Evolutionary conservation across 768 basidiomycete species (phyloP).

Genomic region (Boletus sensibilis): DNA sequence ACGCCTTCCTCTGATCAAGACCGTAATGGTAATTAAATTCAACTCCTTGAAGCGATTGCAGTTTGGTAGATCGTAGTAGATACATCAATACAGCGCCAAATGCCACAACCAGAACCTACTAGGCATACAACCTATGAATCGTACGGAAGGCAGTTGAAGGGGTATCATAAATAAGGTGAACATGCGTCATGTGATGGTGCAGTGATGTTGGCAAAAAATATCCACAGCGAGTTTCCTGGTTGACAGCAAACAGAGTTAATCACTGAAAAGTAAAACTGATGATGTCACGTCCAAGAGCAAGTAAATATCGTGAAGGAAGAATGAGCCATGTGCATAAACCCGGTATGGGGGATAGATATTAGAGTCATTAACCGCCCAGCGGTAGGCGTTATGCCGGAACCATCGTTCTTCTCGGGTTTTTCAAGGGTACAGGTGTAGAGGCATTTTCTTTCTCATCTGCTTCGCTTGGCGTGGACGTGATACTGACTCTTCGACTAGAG

Average conservation of each 20-base stretch:
- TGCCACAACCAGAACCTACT: constrained; percentile 18
- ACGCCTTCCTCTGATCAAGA: neutral
- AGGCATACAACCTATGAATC: constrained; percentile 25
- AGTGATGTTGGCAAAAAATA: neutral
- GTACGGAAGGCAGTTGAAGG: neutral
- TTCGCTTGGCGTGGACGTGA: constrained; percentile 43
- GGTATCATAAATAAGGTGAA: constrained; percentile 17
- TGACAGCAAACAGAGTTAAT: constrained; percentile 10
- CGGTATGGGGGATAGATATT: constrained; percentile 9
- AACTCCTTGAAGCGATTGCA: neutral
- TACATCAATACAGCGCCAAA: constrained; percentile 9
- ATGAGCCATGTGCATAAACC: neutral
- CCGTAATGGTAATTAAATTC: neutral
- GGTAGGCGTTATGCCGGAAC: constrained; percentile 12
- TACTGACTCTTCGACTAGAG: constrained; percentile 33
- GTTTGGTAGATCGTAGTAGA: constrained; percentile 2
- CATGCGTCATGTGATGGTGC: constrained; percentile 14
- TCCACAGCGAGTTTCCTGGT: constrained; percentile 7
- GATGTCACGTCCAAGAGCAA: constrained; percentile 14
- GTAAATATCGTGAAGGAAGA: constrained; percentile 6
- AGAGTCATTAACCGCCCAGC: neutral
- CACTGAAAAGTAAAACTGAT: constrained; percentile 8
- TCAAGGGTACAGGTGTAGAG: constrained; percentile 24
- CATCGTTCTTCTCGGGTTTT: constrained; percentile 17
- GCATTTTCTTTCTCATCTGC: constrained; percentile 63